A percentile compares a stretch with the other conserved stretches of the same genome.
Evolutionary conservation across 1,284 basidiomycete genomes (phyloP).

Genomic region (Vanrija sp.): DNA sequence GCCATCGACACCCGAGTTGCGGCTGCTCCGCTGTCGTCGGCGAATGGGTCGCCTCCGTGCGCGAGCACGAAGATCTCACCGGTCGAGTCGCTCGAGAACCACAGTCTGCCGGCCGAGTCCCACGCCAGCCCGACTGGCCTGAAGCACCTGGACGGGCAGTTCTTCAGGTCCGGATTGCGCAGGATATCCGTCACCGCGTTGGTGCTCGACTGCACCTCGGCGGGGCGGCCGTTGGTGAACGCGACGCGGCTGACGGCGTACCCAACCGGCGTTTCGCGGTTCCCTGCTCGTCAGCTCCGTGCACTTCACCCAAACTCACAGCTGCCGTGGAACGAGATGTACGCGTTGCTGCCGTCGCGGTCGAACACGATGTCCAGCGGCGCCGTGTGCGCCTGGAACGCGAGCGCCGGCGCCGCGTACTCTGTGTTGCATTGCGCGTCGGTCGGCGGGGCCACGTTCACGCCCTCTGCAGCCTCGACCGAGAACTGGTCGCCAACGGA

Average conservation of each 20-base stretch:
- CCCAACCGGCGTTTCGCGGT: conserved; percentile 5
- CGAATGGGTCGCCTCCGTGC: background rate
- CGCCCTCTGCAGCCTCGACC: background rate
- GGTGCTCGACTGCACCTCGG: background rate
- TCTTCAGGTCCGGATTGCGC: conserved; percentile 1
- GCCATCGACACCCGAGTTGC: no score
- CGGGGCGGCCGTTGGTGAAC: conserved; percentile 4
- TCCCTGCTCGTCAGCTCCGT: conserved; percentile 6
- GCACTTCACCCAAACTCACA: conserved; percentile 3
- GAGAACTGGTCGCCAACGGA: conserved; percentile 6
- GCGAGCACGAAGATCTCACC: conserved; percentile 11
- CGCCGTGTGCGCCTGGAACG: conserved; percentile 14
- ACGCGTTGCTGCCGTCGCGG: conserved; percentile 2
- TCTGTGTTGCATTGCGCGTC: conserved; percentile 6
- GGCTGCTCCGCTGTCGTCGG: no score
- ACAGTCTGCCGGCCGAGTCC: conserved; percentile 6
- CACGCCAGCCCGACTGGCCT: conserved; percentile 14
- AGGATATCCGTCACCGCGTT: conserved; percentile 1
- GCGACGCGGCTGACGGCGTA: conserved; percentile 1
- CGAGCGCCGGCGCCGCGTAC: background rate
- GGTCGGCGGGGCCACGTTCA: background rate
- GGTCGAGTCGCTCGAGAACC: conserved; percentile 11
- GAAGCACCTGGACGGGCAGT: conserved; percentile 9
- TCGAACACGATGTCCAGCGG: conserved; percentile 15
- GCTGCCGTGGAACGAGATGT: conserved; percentile 11